A percentile compares a stretch with the other conserved stretches of the same genome.
phyloP scores from a whole-genome alignment of 441 rosid species.

The Gossypium laxum region DNA sequence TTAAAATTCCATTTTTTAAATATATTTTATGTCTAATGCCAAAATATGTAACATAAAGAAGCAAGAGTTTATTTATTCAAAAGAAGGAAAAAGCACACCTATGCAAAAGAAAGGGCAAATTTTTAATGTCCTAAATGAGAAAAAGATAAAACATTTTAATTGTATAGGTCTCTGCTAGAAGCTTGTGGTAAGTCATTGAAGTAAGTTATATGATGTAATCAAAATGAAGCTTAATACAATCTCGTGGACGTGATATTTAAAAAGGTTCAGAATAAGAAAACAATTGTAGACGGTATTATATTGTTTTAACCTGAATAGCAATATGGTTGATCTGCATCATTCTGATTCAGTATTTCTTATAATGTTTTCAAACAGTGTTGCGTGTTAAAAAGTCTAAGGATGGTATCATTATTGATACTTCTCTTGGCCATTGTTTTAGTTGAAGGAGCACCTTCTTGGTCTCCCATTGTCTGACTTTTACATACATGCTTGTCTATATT shows the following conservation, averaged over 20 bases:
- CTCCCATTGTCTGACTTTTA: background rate
- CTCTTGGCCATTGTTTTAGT: background rate
- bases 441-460: background rate
- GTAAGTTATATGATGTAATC: background rate
- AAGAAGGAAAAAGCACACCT: background rate
- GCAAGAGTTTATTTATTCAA: background rate
- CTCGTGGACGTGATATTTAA: background rate
- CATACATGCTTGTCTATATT: constrained; percentile 2
- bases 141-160: background rate
- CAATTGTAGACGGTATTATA: background rate
- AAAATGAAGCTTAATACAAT: background rate
- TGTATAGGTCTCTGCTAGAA: background rate
- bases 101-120: background rate
- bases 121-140: background rate
- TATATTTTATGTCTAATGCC: background rate
- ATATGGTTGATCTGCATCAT: background rate
- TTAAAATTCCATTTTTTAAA: constrained; percentile 1
- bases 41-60: background rate
- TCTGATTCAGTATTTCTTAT: background rate
- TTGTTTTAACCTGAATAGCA: background rate
- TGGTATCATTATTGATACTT: background rate
- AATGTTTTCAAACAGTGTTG: background rate
- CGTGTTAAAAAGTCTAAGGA: background rate
- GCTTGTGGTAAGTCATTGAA: background rate
- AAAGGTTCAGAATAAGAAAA: background rate